A percentile compares a stretch with the other conserved stretches of the same genome.
Evolutionary conservation across 208 protist genomes (phyloP).

Genomic region (Trypanosoma rangeli): DNA sequence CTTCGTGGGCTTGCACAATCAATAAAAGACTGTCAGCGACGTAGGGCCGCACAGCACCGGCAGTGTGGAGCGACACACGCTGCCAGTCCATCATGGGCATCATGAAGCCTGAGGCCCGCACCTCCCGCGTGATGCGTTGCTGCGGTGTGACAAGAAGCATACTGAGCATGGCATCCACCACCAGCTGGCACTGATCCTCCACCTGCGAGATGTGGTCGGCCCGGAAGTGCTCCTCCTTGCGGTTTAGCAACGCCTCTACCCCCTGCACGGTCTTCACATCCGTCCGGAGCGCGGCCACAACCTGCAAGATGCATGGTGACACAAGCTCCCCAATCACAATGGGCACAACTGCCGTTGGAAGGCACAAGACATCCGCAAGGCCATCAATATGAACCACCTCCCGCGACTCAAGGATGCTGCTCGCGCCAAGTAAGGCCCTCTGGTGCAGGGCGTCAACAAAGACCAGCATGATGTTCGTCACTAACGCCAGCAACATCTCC

Average conservation of each 20-base stretch:
- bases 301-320: conserved; percentile 64
- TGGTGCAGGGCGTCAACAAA: conserved; percentile 79
- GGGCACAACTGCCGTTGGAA: conserved; percentile 63
- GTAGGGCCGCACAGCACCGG: conserved; percentile 78
- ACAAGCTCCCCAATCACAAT: conserved; percentile 73
- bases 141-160: conserved; percentile 68
- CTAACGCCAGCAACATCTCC: conserved; percentile 60
- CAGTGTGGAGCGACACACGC: conserved; percentile 53
- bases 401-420: conserved; percentile 27
- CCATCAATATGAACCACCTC: conserved; percentile 71
- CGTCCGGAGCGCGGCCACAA: conserved; percentile 43
- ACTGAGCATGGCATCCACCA: conserved; percentile 76
- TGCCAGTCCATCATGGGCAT: conserved; percentile 84
- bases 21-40: conserved; percentile 64
- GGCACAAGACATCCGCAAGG: conserved; percentile 77
- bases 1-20: conserved; percentile 73
- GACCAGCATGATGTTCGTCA: conserved; percentile 63
- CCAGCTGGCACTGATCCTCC: conserved; percentile 83
- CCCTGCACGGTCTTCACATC: conserved; percentile 32
- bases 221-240: conserved; percentile 42
- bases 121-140: conserved; percentile 70
- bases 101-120: conserved; percentile 64
- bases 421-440: conserved; percentile 31
- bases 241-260: conserved; percentile 22
- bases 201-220: conserved; percentile 57